Evolutionary conservation across 768 basidiomycete species (phyloP).

Genomic region (Xanthoconium stramineum): DNA sequence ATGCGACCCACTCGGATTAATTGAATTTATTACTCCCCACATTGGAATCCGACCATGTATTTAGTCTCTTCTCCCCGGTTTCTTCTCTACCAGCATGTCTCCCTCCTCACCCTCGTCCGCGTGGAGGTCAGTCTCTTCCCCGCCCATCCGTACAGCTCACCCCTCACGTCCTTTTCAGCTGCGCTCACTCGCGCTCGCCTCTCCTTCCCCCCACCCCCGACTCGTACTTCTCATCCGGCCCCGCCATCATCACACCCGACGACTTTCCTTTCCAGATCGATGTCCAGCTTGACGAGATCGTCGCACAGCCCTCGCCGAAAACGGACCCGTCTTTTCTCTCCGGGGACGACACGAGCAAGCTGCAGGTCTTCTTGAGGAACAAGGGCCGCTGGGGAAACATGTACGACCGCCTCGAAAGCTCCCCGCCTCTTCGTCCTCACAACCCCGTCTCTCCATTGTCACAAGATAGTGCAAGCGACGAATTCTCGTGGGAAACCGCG

Average conservation of each 20-base stretch:
- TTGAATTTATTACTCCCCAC: not conserved
- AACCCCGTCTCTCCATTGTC: not conserved
- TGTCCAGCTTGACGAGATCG: slow-evolving; percentile 4
- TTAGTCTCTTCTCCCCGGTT: not conserved
- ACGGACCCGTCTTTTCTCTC: not conserved
- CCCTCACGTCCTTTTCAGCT: not conserved
- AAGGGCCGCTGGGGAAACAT: slow-evolving; percentile 6
- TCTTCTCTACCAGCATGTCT: not conserved
- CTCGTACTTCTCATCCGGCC: slow-evolving; percentile 3
- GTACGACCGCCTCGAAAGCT: slow-evolving; percentile 9
- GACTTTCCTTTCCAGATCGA: slow-evolving; percentile 13
- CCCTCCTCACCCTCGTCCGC: slow-evolving; percentile 21
- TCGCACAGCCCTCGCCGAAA: not conserved
- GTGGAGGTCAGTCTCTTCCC: slow-evolving; percentile 21
- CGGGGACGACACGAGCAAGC: slow-evolving; percentile 13
- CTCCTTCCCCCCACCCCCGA: slow-evolving; percentile 22
- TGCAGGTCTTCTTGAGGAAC: slow-evolving; percentile 16
- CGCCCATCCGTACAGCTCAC: not conserved
- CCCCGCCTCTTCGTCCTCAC: slow-evolving; percentile 1
- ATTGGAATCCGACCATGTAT: not conserved
- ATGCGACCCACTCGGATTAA: too few species aligned
- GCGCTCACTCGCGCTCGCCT: slow-evolving; percentile 12
- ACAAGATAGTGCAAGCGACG: slow-evolving; percentile 2
- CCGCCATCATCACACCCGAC: slow-evolving; percentile 12
- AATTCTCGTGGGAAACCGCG: slow-evolving; percentile 17